A percentile compares a stretch with the other conserved stretches of the same genome.
Evolutionary conservation across 1,284 basidiomycete genomes (phyloP).

Genomic region (Moesziomyces parantarcticus): DNA sequence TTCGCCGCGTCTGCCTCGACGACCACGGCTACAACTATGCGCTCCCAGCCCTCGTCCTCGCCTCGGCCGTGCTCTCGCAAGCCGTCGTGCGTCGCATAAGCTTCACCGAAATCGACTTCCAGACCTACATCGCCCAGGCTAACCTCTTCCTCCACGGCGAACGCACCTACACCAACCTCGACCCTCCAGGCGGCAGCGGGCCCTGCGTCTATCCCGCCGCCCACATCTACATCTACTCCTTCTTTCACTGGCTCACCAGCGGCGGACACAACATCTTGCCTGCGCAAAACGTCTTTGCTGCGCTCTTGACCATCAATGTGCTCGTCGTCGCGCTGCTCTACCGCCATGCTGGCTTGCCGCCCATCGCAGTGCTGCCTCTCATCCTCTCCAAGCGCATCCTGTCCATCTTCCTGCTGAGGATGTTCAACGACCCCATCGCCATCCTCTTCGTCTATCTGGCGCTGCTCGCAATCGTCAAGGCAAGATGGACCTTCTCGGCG

Average conservation of each 20-base stretch:
- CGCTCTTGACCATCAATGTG: constrained; percentile 46
- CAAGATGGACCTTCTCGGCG: constrained; percentile 75
- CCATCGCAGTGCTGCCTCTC: constrained; percentile 75
- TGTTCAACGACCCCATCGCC: constrained; percentile 96
- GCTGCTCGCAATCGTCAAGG: constrained; percentile 72
- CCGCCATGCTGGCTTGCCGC: constrained; percentile 48
- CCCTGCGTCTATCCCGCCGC: constrained; percentile 96
- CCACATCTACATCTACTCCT: constrained; percentile 84
- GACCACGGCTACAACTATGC: constrained; percentile 36
- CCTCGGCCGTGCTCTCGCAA: constrained; percentile 19
- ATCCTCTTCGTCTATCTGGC: constrained; percentile 72
- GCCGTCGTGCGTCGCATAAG: constrained; percentile 31
- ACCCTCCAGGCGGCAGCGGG: constrained; percentile 83
- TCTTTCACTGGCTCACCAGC: constrained; percentile 77
- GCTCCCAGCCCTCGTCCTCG: constrained; percentile 23
- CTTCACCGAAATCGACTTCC: constrained; percentile 96
- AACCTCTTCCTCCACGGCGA: constrained; percentile 83
- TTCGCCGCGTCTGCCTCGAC: constrained; percentile 33
- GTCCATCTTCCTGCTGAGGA: constrained; percentile 88
- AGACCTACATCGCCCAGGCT: constrained; percentile 89
- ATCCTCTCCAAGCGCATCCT: constrained; percentile 91
- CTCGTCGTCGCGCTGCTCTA: constrained; percentile 55
- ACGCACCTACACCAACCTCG: constrained; percentile 83
- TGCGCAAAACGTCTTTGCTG: constrained; percentile 69
- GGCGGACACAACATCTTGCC: constrained; percentile 74